Conservation (phyloP, 2,329 filamentous ascomycete species). For the Lojkania enalia region DNA sequence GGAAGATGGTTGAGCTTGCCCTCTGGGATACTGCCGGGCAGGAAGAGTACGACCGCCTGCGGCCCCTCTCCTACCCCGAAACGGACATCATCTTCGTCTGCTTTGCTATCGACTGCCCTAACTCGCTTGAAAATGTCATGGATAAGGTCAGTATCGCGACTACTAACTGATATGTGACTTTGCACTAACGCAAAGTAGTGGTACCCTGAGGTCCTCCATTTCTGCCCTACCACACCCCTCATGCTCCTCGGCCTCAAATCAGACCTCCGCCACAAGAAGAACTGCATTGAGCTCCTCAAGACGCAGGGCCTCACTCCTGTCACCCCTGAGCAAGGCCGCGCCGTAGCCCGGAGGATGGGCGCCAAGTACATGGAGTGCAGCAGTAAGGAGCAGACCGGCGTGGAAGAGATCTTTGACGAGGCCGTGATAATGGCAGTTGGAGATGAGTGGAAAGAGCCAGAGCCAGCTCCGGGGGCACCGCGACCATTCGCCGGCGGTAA, state of each 20-base stretch:
- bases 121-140: slow-evolving; percentile 96
- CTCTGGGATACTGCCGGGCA: slow-evolving; percentile 98
- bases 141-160: slow-evolving; percentile 75
- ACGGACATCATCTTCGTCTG: slow-evolving; percentile 98
- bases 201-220: slow-evolving; percentile 98
- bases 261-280: slow-evolving; percentile 91
- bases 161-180: slow-evolving; percentile 2
- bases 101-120: slow-evolving; percentile 98
- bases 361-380: slow-evolving; percentile 98
- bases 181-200: slow-evolving; percentile 65
- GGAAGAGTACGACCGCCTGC: slow-evolving; percentile 95
- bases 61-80: slow-evolving; percentile 95
- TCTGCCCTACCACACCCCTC: slow-evolving; percentile 95
- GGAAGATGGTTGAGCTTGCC: slow-evolving; percentile 94
- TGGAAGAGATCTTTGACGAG: slow-evolving; percentile 93
- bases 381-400: slow-evolving; percentile 94
- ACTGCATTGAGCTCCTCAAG: slow-evolving; percentile 97
- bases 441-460: slow-evolving; percentile 57
- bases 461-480: slow-evolving; percentile 23
- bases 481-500: slow-evolving; percentile 34
- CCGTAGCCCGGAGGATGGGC: slow-evolving; percentile 89
- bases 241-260: slow-evolving; percentile 97
- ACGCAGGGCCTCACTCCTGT: slow-evolving; percentile 96
- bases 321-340: slow-evolving; percentile 83
- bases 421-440: slow-evolving; percentile 89